Conservation (phyloP, 345 rosid genomes). For the Limnanthes douglasii region DNA sequence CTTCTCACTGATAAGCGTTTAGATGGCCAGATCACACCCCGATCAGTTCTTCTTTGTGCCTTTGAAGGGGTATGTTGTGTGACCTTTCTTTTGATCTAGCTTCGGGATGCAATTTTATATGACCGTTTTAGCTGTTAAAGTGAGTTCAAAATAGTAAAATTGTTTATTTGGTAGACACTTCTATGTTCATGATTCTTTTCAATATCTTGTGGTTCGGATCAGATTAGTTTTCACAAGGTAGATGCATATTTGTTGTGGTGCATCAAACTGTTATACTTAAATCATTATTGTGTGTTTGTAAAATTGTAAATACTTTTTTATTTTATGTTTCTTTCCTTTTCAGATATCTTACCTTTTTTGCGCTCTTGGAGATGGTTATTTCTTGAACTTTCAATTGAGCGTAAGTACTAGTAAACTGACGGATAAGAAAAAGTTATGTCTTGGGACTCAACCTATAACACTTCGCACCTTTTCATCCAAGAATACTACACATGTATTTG, state of each 20-base stretch:
- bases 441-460: slow-evolving; percentile 93
- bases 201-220: no score
- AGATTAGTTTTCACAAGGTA: no score
- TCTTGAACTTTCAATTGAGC: slow-evolving; percentile 68
- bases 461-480: slow-evolving; percentile 95
- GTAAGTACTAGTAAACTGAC: slow-evolving; percentile 53
- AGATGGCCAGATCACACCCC: slow-evolving; percentile 95
- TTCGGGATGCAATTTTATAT: not conserved
- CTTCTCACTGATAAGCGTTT: slow-evolving; percentile 65
- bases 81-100: not conserved
- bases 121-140: slow-evolving; percentile 5
- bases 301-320: not conserved
- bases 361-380: slow-evolving; percentile 97
- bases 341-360: slow-evolving; percentile 89
- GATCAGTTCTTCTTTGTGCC: slow-evolving; percentile 80
- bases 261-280: no score
- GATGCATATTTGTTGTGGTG: no score
- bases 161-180: not conserved
- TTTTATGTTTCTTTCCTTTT: slow-evolving; percentile 7
- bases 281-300: no score
- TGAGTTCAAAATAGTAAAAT: not conserved
- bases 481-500: slow-evolving; percentile 79
- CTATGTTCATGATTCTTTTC: no score
- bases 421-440: slow-evolving; percentile 74
- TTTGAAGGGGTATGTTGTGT: slow-evolving; percentile 78